Evolutionary conservation across 768 basidiomycete species (phyloP).

Genomic region (Calocera viscosa): DNA sequence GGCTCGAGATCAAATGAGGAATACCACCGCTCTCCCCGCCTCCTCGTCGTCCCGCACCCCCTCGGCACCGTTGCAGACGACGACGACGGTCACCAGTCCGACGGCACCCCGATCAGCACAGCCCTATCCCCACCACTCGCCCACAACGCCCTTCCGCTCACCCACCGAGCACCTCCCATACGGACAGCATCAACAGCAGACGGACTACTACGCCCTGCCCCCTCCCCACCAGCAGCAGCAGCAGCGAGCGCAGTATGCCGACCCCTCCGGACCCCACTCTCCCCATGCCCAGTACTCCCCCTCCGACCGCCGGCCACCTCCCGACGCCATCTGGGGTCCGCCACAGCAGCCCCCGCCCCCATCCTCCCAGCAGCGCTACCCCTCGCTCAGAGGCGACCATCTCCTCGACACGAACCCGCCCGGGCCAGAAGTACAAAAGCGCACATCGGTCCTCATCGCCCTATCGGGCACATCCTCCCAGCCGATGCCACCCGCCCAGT

Average conservation of each 20-base stretch:
- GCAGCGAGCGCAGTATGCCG: not conserved
- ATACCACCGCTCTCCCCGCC: not conserved
- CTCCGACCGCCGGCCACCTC: not conserved
- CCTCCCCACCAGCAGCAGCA: not conserved
- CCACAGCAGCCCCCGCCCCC: not conserved
- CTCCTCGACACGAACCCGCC: not conserved
- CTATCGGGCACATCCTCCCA: not conserved
- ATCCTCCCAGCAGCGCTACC: not conserved
- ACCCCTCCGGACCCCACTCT: not conserved
- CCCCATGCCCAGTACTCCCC: not conserved
- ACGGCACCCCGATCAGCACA: not conserved
- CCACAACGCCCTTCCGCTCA: not conserved
- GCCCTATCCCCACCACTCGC: not conserved
- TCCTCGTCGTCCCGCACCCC: not conserved
- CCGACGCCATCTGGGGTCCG: not conserved
- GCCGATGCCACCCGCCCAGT: not conserved
- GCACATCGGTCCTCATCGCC: not conserved
- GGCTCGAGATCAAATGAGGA: not conserved
- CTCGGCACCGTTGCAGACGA: not conserved
- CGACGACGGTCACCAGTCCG: not conserved
- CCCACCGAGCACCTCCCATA: not conserved
- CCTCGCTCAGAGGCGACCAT: not conserved
- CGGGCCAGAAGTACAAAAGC: not conserved
- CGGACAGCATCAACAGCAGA: not conserved
- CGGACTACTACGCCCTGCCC: not conserved